A percentile compares a stretch with the other conserved stretches of the same genome.
phyloP scores from a whole-genome alignment of 345 rosid species.

The Pugionium cornutum region DNA sequence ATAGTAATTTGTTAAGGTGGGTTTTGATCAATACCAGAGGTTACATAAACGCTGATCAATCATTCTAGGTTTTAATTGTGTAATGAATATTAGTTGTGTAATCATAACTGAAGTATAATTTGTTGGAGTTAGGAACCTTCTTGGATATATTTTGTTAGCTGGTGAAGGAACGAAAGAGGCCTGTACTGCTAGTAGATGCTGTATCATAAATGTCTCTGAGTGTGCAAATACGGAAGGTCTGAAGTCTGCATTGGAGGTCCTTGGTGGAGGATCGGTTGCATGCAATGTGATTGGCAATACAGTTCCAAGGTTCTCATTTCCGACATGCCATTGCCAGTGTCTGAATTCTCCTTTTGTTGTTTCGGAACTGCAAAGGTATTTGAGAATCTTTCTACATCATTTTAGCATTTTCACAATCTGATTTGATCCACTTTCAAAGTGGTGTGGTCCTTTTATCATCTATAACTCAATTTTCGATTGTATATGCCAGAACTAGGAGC shows the following conservation, averaged over 20 bases:
- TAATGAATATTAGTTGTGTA: slow-evolving; percentile 12
- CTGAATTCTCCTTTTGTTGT: slow-evolving; percentile 54
- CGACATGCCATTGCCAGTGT: slow-evolving; percentile 71
- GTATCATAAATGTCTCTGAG: slow-evolving; percentile 44
- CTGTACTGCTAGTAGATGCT: slow-evolving; percentile 68
- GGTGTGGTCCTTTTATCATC: slow-evolving; percentile 22
- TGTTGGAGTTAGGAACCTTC: slow-evolving; percentile 65
- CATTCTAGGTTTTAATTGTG: not conserved
- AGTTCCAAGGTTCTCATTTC: slow-evolving; percentile 72
- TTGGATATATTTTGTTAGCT: slow-evolving; percentile 78
- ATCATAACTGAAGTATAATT: slow-evolving; percentile 13
- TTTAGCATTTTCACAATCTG: slow-evolving; percentile 5
- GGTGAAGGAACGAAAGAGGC: slow-evolving; percentile 57
- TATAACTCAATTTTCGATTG: not conserved
- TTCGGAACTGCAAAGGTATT: slow-evolving; percentile 74
- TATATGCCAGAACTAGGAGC: too few species aligned
- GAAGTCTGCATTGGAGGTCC: slow-evolving; percentile 66
- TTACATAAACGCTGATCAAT: not conserved
- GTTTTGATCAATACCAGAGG: slow-evolving; percentile 12
- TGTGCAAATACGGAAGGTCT: slow-evolving; percentile 52
- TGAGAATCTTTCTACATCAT: slow-evolving; percentile 16
- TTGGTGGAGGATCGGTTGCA: slow-evolving; percentile 83
- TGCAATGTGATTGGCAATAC: slow-evolving; percentile 75
- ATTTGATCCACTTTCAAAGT: not conserved
- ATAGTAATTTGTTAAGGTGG: slow-evolving; percentile 76